Percentiles rank a stretch among this genome's conserved stretches.
These are phyloP conservation scores for Croton setiger DNA, from an alignment of 441 rosid genomes.

Conservation along the genomic window DNA sequence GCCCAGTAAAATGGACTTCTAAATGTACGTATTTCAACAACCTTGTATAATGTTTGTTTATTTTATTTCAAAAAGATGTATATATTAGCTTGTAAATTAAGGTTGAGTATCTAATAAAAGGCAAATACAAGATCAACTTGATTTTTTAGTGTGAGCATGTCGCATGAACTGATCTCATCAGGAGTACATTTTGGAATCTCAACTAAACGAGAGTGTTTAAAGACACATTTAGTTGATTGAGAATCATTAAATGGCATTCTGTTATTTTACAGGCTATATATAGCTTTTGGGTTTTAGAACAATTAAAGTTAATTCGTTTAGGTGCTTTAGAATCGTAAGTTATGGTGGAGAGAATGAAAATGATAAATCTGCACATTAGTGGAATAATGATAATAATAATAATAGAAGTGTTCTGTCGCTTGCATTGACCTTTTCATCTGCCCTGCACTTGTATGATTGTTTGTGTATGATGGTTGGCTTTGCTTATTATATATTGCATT, in stretches of 20 bases:
- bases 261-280: background rate
- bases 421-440: constrained; percentile 12
- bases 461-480: too few species aligned
- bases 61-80: background rate
- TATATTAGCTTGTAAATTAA: constrained; percentile 16
- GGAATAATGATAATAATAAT: too few species aligned
- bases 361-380: too few species aligned
- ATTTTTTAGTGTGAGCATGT: background rate
- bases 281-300: background rate
- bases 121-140: background rate
- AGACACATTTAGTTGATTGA: too few species aligned
- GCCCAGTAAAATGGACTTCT: background rate
- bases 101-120: background rate
- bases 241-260: background rate
- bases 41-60: background rate
- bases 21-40: background rate
- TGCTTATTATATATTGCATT: too few species aligned
- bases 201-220: background rate
- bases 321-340: background rate
- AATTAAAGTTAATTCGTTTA: background rate
- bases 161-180: constrained; percentile 4
- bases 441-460: too few species aligned
- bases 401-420: constrained; percentile 31
- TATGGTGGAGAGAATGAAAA: too few species aligned
- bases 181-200: too few species aligned